A percentile compares a stretch with the other conserved stretches of the same genome.
Conservation (phyloP, 140 eudicot genomes). For the Erigeron philadelphicus region DNA sequence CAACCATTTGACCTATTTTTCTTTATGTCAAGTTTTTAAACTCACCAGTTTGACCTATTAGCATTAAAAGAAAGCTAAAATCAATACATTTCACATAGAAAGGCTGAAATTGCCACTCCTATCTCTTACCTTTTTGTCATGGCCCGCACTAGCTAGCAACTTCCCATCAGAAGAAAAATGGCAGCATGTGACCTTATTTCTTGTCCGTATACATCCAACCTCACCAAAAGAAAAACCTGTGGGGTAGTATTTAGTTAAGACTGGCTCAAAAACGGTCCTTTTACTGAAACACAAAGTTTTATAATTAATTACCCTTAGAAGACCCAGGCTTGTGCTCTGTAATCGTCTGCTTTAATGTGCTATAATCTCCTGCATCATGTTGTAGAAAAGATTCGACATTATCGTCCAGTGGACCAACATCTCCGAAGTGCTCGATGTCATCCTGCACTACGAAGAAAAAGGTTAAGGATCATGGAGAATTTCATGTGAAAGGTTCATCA, state of each 20-base stretch:
- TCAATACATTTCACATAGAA: neutral
- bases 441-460: slow-evolving; percentile 51
- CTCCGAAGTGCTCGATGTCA: slow-evolving; percentile 83
- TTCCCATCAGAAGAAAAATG: slow-evolving; percentile 97
- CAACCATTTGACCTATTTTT: neutral
- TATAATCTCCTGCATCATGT: slow-evolving; percentile 88
- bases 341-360: slow-evolving; percentile 62
- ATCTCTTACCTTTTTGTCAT: slow-evolving; percentile 72
- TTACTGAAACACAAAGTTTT: slow-evolving; percentile 1
- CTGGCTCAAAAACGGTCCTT: neutral
- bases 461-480: slow-evolving; percentile 28
- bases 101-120: neutral
- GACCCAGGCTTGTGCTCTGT: slow-evolving; percentile 72
- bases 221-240: slow-evolving; percentile 89
- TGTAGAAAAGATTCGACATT: slow-evolving; percentile 88
- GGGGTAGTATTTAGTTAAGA: neutral
- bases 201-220: slow-evolving; percentile 85
- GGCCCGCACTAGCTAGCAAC: slow-evolving; percentile 94
- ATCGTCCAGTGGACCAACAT: slow-evolving; percentile 68
- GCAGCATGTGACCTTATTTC: slow-evolving; percentile 90
- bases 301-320: slow-evolving; percentile 52
- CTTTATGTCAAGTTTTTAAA: neutral
- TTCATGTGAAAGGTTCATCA: slow-evolving; percentile 7
- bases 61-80: neutral
- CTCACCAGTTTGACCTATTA: slow-evolving; percentile 7